These are phyloP conservation scores for Akanthomyces dipterigenus DNA, from an alignment of 2,329 filamentous ascomycete genomes.

Conservation along the genomic window DNA sequence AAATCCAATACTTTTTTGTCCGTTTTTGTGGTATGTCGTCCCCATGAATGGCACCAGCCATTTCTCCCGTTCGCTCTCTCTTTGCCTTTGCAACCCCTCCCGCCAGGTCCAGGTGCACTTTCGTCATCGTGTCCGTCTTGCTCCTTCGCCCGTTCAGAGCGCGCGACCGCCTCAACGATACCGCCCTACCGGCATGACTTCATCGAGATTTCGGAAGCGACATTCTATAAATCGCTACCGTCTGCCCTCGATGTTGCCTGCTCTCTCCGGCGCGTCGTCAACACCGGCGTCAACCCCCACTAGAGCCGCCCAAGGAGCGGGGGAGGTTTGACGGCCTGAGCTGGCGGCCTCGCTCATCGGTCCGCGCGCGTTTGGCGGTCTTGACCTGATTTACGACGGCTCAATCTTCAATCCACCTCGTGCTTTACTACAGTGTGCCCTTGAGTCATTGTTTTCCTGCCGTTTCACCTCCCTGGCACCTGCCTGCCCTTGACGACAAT, in stretches of 20 bases:
- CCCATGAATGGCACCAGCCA: neutral
- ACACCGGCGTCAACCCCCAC: constrained; percentile 5
- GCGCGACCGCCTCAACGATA: neutral
- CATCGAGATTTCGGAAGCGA: neutral
- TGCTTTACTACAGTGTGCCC: neutral
- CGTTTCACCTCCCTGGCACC: neutral
- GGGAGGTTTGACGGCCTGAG: neutral
- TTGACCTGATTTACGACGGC: neutral
- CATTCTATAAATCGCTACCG: neutral
- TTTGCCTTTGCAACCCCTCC: constrained; percentile 5
- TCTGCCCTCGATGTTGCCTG: neutral
- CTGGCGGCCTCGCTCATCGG: neutral
- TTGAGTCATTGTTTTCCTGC: neutral
- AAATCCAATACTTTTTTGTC: neutral
- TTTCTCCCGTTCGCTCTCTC: neutral
- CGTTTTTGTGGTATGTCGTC: constrained; percentile 2
- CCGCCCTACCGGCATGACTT: neutral
- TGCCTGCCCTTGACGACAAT: constrained; percentile 5
- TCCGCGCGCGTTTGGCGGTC: neutral
- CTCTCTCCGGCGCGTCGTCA: neutral
- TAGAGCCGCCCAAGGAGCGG: constrained; percentile 10
- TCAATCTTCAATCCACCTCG: neutral
- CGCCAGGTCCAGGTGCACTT: neutral
- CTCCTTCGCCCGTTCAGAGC: neutral
- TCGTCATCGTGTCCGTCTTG: constrained; percentile 3